Conservation (phyloP, 805 yeast genomes). For the Starmerella gropengiesseri region DNA sequence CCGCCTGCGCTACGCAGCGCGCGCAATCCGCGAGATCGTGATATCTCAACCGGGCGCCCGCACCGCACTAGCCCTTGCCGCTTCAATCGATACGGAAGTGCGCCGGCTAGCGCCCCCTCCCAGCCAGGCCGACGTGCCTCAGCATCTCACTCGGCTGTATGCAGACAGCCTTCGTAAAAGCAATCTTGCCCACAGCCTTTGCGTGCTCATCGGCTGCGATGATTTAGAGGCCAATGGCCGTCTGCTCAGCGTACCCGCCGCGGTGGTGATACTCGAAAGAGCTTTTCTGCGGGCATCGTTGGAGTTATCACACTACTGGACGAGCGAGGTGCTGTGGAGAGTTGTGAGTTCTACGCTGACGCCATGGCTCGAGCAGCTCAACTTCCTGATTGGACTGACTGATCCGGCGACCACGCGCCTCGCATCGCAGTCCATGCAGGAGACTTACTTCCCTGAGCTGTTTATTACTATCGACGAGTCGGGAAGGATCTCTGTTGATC, state of each 20-base stretch:
- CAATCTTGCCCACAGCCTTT: constrained; percentile 4
- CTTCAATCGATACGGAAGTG: constrained; percentile 10
- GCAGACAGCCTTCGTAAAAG: background rate
- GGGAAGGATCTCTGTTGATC: background rate
- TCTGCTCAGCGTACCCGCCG: constrained; percentile 11
- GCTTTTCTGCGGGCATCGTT: constrained; percentile 7
- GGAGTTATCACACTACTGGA: background rate
- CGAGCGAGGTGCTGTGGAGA: constrained; percentile 13
- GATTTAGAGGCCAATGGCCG: constrained; percentile 6
- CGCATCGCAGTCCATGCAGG: background rate
- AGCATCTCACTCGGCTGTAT: background rate
- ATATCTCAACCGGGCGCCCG: background rate
- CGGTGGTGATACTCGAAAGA: constrained; percentile 13
- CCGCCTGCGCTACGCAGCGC: constrained; percentile 10
- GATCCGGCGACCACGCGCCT: background rate
- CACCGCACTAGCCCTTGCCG: constrained; percentile 11
- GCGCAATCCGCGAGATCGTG: constrained; percentile 4
- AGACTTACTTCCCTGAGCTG: constrained; percentile 16
- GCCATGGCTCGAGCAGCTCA: constrained; percentile 22
- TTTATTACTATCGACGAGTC: constrained; percentile 11
- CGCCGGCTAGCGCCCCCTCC: background rate
- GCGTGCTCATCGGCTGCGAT: constrained; percentile 20
- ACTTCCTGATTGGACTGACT: constrained; percentile 14
- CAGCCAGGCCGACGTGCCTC: background rate
- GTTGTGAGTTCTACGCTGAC: constrained; percentile 8